Evolutionary conservation across 371 early-diverging fungal species (phyloP), one percentile per base, ranked within the genome.

Genomic region (Quaeritorhiza haematococci): DNA sequence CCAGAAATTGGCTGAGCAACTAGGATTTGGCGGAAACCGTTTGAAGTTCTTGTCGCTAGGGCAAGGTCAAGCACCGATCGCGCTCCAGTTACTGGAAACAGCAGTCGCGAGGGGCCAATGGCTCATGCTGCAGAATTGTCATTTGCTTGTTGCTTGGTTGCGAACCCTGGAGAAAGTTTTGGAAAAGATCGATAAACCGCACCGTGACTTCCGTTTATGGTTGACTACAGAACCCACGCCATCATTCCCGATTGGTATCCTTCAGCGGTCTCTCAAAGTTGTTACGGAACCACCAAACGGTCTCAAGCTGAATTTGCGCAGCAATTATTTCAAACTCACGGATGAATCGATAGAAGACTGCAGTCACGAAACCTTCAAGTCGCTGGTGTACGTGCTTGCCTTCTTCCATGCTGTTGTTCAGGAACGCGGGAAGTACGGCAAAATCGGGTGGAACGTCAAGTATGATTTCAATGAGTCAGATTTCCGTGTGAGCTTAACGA

Each of bases 371-470:
- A 44, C 68, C 1, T 82, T 80, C 68, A 62, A 69, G 27, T 73
- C 82, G 7, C 63, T 82, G 27, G 76, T 78, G 23, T 82, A 75
- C 55, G 79, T 78, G 28, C 56, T 80, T 0, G 78, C 77, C 0
- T 80, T 82, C 53, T 82, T 80, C 74, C 82, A 82, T 43, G 82
- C 82, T 19, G 82, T 82, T 3, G 80, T 80, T n/a, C 82, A 82
- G 58, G 82, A 81, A 61, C 66, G 83, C 15, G 73, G 79, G 21
- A 82, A 82, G 56, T 80, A 80, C 63, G 80, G 80, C 17, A 82
- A 79, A 55, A 76, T 81, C 33, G 81, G 81, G 0, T 82, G 83
- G 83, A 81, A 78, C 59, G 80, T 82, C 53, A 75, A 72, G 29
- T 80, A 80, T 59, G 81, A 82, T 35, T 82, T 82, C 63, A 82